Evolutionary conservation across 805 yeast species (phyloP), one percentile per base, ranked within the genome.

Genomic region (Zygosaccharomyces siamensis): DNA sequence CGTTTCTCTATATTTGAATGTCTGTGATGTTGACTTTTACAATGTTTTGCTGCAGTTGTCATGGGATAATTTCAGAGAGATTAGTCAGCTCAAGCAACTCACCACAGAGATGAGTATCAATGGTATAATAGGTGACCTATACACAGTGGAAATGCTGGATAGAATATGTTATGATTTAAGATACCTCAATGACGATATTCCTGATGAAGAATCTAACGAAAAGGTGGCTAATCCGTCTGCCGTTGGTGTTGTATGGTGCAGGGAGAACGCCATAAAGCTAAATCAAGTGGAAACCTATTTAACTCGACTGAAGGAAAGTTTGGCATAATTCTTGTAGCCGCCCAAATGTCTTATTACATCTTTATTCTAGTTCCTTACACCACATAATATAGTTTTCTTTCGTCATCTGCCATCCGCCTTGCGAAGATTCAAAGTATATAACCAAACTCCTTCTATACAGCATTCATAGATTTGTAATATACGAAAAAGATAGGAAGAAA

Each of bases 21-120:
- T 64, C 37, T 64, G 69, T 50, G 60, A 57, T 37, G 56, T 58
- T 2, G 66, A 58, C 28, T 61, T 66, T 42, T 66, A 66, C 52
- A 66, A 66, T 44, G 23, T 58, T 8, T 45, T 66, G n/a, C 26
- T 66, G 11, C 49, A 57, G 30, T 48, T 57, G n/a, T 50, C 63
- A 4, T 66, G 70, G 70, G 56, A 53, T 4, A 60, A 62, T 39
- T 63, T 47, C 44, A 54, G 55, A 26, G 66, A 64, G 5, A 46
- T 64, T 12, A 46, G 48, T 23, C 56, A 51, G 39, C 44, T 58
- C 33, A 49, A 46, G 28, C 55, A 54, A 14, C 23, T 63, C 6
- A 52, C 61, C 5, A 45, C 55, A 2, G 70, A 66, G 48, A 63
- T 66, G 69, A 57, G 53, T 21, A 57, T 55, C n/a, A 63, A 64